Conservation (phyloP, 2,329 filamentous ascomycete species). For the Clonostachys rosea region DNA sequence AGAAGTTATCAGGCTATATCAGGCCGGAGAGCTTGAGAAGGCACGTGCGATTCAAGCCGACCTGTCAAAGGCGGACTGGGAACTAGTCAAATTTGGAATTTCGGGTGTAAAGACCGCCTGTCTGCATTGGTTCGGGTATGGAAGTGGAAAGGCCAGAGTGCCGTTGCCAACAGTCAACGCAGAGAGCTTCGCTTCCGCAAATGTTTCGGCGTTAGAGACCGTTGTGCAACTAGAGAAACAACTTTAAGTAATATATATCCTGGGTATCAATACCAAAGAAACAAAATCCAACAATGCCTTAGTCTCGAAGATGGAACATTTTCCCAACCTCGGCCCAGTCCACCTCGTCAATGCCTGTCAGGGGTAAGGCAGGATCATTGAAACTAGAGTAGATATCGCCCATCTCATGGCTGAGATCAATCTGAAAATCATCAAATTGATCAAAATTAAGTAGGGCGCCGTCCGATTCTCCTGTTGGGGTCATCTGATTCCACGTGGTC, state of each 20-base stretch:
- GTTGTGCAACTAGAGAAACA: background rate
- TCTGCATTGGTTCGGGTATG: background rate
- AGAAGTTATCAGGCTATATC: constrained; percentile 55
- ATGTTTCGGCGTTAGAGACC: background rate
- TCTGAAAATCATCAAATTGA: constrained; percentile 8
- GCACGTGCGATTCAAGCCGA: constrained; percentile 61
- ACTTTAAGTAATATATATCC: background rate
- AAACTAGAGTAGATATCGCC: constrained; percentile 17
- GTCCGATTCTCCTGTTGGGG: constrained; percentile 3
- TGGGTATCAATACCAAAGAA: no score
- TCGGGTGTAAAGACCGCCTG: constrained; percentile 59
- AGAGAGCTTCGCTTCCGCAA: background rate
- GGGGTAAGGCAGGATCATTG: constrained; percentile 17
- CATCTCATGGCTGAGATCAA: constrained; percentile 14
- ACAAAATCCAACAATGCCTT: no score
- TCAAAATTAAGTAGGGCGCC: constrained; percentile 5
- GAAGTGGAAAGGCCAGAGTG: background rate
- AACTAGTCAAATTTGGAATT: constrained; percentile 66
- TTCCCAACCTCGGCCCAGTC: constrained; percentile 19
- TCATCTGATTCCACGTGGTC: constrained; percentile 1
- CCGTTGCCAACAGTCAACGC: background rate
- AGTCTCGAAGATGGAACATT: constrained; percentile 10
- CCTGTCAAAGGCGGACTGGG: constrained; percentile 67
- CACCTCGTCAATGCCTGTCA: constrained; percentile 19
- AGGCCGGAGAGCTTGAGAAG: constrained; percentile 50